These are phyloP conservation scores for Jacaranda copaia DNA, from an alignment of 257 asterid species.

Conservation along the genomic window DNA sequence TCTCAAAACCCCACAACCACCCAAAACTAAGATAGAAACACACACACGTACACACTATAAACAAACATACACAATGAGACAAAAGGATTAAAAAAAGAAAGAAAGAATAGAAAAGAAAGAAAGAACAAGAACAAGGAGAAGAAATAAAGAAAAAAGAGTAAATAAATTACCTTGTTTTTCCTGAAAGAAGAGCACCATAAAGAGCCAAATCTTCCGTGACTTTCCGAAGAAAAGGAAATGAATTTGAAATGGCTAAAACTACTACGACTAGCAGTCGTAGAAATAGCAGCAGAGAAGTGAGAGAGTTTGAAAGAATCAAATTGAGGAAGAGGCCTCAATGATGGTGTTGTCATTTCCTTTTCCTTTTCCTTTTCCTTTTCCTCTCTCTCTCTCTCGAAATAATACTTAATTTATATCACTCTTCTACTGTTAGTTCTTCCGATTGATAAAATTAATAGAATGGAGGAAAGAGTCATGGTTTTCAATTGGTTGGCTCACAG, in stretches of 20 bases:
- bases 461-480: conserved; percentile 24
- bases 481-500: conserved; percentile 47
- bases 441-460: background rate
- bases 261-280: conserved; percentile 33
- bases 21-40: background rate
- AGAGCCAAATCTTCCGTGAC: conserved; percentile 40
- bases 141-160: background rate
- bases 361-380: background rate
- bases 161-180: conserved; percentile 41
- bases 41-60: background rate
- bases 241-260: conserved; percentile 37
- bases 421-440: background rate
- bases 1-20: conserved; percentile 10
- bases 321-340: conserved; percentile 50
- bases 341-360: conserved; percentile 47
- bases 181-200: conserved; percentile 36
- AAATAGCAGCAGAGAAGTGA: conserved; percentile 38
- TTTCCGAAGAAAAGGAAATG: conserved; percentile 35
- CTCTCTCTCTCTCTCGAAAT: background rate
- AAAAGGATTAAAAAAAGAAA: background rate
- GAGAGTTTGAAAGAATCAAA: conserved; percentile 47
- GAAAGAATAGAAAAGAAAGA: background rate
- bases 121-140: no score
- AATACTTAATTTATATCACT: conserved; percentile 18
- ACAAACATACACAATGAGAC: background rate